A percentile compares a stretch with the other conserved stretches of the same genome.
Evolutionary conservation across 805 yeast species (phyloP).

Genomic region (Kodamaea sagamina): DNA sequence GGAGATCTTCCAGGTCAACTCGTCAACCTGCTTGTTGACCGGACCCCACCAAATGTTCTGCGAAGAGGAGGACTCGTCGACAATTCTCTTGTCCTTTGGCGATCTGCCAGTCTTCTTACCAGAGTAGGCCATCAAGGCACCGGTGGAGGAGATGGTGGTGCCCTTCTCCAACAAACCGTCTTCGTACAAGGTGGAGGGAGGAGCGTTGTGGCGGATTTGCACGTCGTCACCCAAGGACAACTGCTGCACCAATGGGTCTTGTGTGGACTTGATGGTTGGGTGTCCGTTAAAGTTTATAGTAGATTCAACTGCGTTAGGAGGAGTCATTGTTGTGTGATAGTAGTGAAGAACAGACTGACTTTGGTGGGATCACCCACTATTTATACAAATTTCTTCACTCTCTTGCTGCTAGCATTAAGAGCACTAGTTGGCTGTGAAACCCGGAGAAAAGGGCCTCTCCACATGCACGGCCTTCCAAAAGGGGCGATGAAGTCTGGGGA

Average conservation of each 20-base stretch:
- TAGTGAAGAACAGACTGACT: slow-evolving; percentile 4
- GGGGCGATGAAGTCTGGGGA: slow-evolving; percentile 8
- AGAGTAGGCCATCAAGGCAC: slow-evolving; percentile 93
- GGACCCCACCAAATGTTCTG: slow-evolving; percentile 99
- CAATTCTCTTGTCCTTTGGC: slow-evolving; percentile 97
- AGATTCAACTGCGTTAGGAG: slow-evolving; percentile 49
- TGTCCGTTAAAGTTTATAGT: slow-evolving; percentile 42
- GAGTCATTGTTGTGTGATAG: slow-evolving; percentile 36
- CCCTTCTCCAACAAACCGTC: slow-evolving; percentile 90
- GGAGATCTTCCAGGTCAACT: slow-evolving; percentile 92
- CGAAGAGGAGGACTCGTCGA: slow-evolving; percentile 85
- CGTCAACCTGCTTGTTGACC: slow-evolving; percentile 91
- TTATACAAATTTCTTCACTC: slow-evolving; percentile 1
- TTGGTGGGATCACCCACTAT: slow-evolving; percentile 10
- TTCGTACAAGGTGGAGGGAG: slow-evolving; percentile 90
- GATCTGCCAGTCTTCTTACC: slow-evolving; percentile 98
- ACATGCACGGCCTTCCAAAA: background rate
- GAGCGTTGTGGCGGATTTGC: slow-evolving; percentile 82
- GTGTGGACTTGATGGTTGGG: slow-evolving; percentile 40
- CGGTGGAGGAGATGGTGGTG: slow-evolving; percentile 87
- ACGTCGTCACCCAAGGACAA: slow-evolving; percentile 60
- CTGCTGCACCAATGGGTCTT: slow-evolving; percentile 45
- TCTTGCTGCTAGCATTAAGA: slow-evolving; percentile 5
- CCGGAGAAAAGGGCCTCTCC: slow-evolving; percentile 22
- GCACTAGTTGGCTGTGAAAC: slow-evolving; percentile 9